Evolutionary conservation across 345 rosid species (phyloP), one percentile per base, ranked within the genome.

Genomic region (Turnera subulata): DNA sequence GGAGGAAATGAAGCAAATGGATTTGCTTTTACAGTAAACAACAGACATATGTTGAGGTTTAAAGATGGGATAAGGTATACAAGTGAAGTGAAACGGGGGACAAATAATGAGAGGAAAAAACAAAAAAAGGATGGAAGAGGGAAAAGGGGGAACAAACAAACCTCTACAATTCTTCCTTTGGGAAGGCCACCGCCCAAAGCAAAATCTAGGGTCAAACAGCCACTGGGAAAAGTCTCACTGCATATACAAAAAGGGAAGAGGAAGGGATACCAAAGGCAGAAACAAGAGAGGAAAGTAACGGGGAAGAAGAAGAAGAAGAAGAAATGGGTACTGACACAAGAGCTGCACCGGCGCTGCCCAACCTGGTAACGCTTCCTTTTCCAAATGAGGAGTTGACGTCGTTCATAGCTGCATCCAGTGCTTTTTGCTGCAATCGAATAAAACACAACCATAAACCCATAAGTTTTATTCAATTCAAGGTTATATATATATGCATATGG

Each of bases 141-240:
- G n/a, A n/a, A n/a, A n/a, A n/a, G n/a, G n/a, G n/a, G n/a, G n/a
- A n/a, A 56, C 6, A 48, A 51, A 29, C 59, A 56, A 71, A 86
- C 96, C 95, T 92, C 98, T 11, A 92, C 95, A 74, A 92, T 78
- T 68, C 98, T 80, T 52, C 98, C 98, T 67, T 75, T 92, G 35
- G 98, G 96, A 63, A 86, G 78, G 46, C 98, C 98, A 50, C 98
- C 98, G 22, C 98, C 95, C 54, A 92, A 85, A 58, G 98, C 98
- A 72, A 89, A 82, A 84, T 92, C 96, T 56, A 92, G 81, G 0
- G 91, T 84, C 83, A 92, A 77, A 57, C 90, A 71, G 68, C 98
- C 98, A 68, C 98, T 84, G 1, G 96, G 85, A 75, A 91, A 91
- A 47, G 98, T 88, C 76, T 88, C 96, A 14, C 98, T 88, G 80